Evolutionary conservation across 441 rosid genomes (phyloP).

Genomic region (Adansonia grandidieri): DNA sequence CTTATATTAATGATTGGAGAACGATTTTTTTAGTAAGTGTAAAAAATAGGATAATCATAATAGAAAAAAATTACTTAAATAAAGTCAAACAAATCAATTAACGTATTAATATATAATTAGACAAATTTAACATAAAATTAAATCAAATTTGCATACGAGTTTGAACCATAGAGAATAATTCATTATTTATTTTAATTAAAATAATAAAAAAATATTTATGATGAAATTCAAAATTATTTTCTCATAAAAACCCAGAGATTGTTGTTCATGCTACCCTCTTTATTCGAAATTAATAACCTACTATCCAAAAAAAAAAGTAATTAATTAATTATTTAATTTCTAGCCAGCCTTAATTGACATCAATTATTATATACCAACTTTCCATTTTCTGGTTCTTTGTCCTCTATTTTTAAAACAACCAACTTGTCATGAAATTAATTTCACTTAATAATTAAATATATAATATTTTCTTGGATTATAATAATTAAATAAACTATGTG

Average conservation of each 20-base stretch:
- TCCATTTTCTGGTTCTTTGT: background rate
- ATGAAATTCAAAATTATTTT: background rate
- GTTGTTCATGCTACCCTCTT: background rate
- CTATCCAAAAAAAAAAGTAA: background rate
- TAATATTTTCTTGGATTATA: too few relatives aligned
- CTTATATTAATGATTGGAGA: too few relatives aligned
- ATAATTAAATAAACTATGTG: background rate
- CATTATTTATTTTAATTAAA: background rate
- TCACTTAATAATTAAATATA: background rate
- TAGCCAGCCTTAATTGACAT: background rate
- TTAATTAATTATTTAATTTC: background rate
- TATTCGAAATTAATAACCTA: background rate
- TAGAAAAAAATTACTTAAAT: too few relatives aligned
- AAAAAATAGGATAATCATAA: too few relatives aligned
- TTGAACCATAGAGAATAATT: too few relatives aligned
- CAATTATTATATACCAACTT: background rate
- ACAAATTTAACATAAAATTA: too few relatives aligned
- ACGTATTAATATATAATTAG: too few relatives aligned
- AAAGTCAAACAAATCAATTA: too few relatives aligned
- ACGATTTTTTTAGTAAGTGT: too few relatives aligned
- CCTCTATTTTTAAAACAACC: background rate
- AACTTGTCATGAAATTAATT: background rate
- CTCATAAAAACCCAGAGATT: too few relatives aligned
- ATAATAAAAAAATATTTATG: background rate
- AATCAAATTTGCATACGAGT: too few relatives aligned